Evolutionary conservation across 1,284 basidiomycete genomes (phyloP).

Genomic region (Schizophyllum amplum): DNA sequence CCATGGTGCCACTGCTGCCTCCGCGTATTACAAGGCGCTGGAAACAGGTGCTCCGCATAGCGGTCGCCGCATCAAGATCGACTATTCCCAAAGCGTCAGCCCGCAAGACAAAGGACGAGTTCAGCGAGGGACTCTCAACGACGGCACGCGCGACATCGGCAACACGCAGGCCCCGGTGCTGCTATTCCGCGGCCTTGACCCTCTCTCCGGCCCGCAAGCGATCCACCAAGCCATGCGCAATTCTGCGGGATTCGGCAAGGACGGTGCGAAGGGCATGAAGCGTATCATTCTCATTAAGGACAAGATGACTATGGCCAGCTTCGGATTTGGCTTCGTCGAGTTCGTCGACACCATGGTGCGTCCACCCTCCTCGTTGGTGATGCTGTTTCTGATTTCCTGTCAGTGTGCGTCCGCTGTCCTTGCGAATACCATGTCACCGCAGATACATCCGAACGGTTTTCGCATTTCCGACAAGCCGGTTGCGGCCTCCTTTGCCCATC

Average conservation of each 20-base stretch:
- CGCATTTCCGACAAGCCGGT: conserved; percentile 80
- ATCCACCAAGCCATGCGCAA: conserved; percentile 72
- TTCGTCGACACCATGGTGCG: conserved; percentile 75
- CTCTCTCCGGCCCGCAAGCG: conserved; percentile 77
- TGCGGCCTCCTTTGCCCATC: conserved; percentile 83
- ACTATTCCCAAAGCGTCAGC: conserved; percentile 76
- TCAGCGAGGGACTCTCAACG: conserved; percentile 63
- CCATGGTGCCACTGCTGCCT: conserved; percentile 63
- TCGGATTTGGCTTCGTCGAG: conserved; percentile 90
- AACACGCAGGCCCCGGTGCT: conserved; percentile 73
- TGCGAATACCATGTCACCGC: conserved; percentile 72
- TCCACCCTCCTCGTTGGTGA: conserved; percentile 5
- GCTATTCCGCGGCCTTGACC: conserved; percentile 82
- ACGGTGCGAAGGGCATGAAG: conserved; percentile 77
- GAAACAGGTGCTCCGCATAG: conserved; percentile 61
- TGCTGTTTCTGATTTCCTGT: conserved; percentile 9
- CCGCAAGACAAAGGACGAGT: conserved; percentile 57
- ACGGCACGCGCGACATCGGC: conserved; percentile 91
- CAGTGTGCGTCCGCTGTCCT: conserved; percentile 69
- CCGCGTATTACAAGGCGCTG: conserved; percentile 61
- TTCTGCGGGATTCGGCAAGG: conserved; percentile 55
- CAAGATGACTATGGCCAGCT: conserved; percentile 72
- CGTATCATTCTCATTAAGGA: conserved; percentile 85
- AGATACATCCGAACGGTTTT: conserved; percentile 82
- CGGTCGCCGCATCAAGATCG: conserved; percentile 74